Conservation (phyloP, 139 green algal species). For the Chlamydomonas incerta region DNA sequence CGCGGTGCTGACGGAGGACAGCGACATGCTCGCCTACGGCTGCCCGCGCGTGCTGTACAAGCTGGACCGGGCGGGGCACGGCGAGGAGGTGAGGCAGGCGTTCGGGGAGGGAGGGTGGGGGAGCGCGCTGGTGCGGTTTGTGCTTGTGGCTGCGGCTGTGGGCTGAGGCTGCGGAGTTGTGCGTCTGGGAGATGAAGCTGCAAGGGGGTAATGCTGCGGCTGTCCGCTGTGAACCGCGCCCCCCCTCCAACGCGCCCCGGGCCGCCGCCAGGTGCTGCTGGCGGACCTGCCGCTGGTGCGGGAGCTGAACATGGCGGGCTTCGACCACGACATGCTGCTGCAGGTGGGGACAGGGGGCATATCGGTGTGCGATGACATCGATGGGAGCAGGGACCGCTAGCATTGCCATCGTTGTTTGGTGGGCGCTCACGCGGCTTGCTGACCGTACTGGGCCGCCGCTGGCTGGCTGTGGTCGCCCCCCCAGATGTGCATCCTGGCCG, state of each 20-base stretch:
- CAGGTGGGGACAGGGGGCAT: no score
- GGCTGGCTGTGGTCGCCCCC: no score
- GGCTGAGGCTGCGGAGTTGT: no score
- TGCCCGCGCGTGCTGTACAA: constrained; percentile 95
- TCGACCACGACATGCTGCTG: constrained; percentile 90
- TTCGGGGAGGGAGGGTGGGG: no score
- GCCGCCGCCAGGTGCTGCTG: constrained; percentile 50
- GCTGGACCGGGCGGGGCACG: constrained; percentile 87
- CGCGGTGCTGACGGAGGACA: constrained; percentile 96
- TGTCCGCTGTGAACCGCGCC: no score
- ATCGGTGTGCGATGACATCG: no score
- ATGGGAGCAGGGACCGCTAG: no score
- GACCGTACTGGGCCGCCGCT: neutral
- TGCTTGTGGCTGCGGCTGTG: neutral
- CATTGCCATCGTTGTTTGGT: no score
- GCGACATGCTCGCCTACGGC: constrained; percentile 95
- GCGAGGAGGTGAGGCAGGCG: constrained; percentile 69
- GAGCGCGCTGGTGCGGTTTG: neutral
- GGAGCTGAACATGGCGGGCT: constrained; percentile 76
- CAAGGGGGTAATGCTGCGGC: no score
- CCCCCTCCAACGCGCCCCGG: no score
- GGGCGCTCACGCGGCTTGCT: neutral
- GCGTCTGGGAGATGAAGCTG: no score
- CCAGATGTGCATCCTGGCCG: constrained; percentile 96
- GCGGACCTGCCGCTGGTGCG: constrained; percentile 70